phyloP scores from a whole-genome alignment of 257 asterid species.

The Salvia splendens region DNA sequence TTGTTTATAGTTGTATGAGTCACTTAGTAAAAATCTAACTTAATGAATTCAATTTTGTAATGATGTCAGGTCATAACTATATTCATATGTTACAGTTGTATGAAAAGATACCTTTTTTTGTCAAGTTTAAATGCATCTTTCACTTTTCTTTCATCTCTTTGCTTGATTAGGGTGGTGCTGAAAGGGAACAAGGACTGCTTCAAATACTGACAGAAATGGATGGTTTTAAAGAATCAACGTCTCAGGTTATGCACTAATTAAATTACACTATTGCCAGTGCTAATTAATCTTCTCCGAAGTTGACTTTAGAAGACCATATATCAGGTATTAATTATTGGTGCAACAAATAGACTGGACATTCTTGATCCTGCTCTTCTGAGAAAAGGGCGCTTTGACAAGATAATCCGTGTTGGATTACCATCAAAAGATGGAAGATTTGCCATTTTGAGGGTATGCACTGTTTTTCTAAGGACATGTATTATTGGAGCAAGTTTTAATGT shows the following conservation, averaged over 20 bases:
- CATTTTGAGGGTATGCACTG: constrained; percentile 72
- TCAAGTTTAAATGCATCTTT: constrained; percentile 14
- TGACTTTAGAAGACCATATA: constrained; percentile 23
- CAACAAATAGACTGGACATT: constrained; percentile 97
- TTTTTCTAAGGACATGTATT: constrained; percentile 14
- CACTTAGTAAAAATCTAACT: too few relatives aligned
- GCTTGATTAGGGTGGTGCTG: constrained; percentile 89
- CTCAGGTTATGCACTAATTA: constrained; percentile 61
- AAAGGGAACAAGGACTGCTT: constrained; percentile 98
- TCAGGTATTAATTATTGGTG: constrained; percentile 95
- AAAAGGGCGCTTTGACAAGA: constrained; percentile 97
- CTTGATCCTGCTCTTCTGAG: constrained; percentile 97
- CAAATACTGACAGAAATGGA: constrained; percentile 98
- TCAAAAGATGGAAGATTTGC: constrained; percentile 94
- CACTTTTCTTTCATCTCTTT: constrained; percentile 25
- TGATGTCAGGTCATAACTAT: constrained; percentile 1
- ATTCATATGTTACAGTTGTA: constrained; percentile 15
- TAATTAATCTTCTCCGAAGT: constrained; percentile 1
- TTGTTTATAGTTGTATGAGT: too few relatives aligned
- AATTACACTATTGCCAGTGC: constrained; percentile 21
- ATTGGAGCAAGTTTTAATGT: not conserved
- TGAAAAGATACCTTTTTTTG: constrained; percentile 11
- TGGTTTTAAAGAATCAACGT: constrained; percentile 90
- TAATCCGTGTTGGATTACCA: constrained; percentile 95
- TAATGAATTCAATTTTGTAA: too few relatives aligned